A percentile compares a stretch with the other conserved stretches of the same genome.
Evolutionary conservation across 441 rosid species (phyloP).

Genomic region (Metrosideros polymorpha): DNA sequence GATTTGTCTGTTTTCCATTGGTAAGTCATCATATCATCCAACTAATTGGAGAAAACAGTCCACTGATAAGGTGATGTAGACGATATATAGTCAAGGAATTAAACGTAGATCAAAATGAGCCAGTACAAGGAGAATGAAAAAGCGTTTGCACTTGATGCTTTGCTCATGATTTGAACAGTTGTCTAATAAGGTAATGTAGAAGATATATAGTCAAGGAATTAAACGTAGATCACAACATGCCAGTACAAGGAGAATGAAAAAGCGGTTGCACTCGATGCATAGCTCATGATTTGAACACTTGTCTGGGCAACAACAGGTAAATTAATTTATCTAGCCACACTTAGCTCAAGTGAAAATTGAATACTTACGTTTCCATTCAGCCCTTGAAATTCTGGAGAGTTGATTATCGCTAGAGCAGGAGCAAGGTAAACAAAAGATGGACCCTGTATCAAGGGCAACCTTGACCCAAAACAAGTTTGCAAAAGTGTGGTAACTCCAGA

Average conservation of each 20-base stretch:
- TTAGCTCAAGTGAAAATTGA: neutral
- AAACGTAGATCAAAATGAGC: neutral
- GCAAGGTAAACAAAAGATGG: conserved; percentile 92
- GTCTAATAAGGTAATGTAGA: neutral
- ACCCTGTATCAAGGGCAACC: conserved; percentile 94
- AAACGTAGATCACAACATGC: neutral
- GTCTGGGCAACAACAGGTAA: neutral
- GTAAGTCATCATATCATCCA: neutral
- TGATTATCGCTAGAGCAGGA: conserved; percentile 79
- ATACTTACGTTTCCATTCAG: conserved; percentile 77
- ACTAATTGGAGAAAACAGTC: neutral
- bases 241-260: neutral
- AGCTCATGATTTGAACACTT: neutral
- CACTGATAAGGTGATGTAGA: neutral
- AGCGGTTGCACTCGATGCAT: neutral
- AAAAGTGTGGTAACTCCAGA: conserved; percentile 85
- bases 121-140: neutral
- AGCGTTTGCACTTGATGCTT: too few relatives aligned
- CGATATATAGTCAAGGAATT: neutral
- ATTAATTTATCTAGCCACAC: neutral
- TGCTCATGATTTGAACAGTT: too few relatives aligned
- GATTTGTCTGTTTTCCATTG: neutral
- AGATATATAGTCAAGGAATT: neutral
- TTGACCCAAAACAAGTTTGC: conserved; percentile 83
- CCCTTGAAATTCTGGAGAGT: conserved; percentile 84